A percentile compares a stretch with the other conserved stretches of the same genome.
phyloP scores from a whole-genome alignment of 768 basidiomycete species.

The Neoboletus subvelutipes region DNA sequence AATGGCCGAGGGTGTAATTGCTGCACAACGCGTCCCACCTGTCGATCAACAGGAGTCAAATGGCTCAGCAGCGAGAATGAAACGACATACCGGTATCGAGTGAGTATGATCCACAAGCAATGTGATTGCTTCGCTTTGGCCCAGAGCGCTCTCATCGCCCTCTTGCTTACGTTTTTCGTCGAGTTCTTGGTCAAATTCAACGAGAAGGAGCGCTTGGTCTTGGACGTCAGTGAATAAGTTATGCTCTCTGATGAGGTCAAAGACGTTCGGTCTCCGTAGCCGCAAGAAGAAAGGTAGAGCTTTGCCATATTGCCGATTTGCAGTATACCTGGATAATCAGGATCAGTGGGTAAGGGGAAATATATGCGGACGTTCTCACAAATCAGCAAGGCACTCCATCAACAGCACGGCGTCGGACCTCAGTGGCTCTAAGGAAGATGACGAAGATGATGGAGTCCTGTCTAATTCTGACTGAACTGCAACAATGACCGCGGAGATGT shows the following conservation, averaged over 20 bases:
- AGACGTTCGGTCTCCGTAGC: conserved; percentile 84
- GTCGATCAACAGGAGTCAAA: conserved; percentile 1
- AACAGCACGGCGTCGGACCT: conserved; percentile 57
- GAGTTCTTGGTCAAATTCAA: conserved; percentile 93
- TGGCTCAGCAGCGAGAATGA: not conserved
- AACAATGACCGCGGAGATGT: conserved; percentile 82
- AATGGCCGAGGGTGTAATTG: conserved; percentile 75
- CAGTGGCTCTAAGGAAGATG: conserved; percentile 42
- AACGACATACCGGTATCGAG: conserved; percentile 80
- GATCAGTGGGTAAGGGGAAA: not conserved
- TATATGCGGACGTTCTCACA: conserved; percentile 47
- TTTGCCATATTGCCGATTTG: conserved; percentile 91
- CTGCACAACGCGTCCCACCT: conserved; percentile 87
- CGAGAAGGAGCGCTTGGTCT: conserved; percentile 87
- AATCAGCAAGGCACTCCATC: conserved; percentile 93
- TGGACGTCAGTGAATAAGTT: conserved; percentile 94
- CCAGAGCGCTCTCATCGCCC: conserved; percentile 39
- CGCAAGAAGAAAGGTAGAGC: conserved; percentile 89
- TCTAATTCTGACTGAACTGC: conserved; percentile 85
- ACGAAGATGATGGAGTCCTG: conserved; percentile 51
- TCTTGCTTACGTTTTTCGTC: conserved; percentile 54
- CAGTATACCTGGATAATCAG: conserved; percentile 58
- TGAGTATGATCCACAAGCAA: conserved; percentile 92
- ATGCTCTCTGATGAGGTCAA: conserved; percentile 90
- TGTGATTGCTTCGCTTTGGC: conserved; percentile 75